phyloP scores from a whole-genome alignment of 2,329 filamentous ascomycete genomes.

The Aspergillus eucalypticola region DNA sequence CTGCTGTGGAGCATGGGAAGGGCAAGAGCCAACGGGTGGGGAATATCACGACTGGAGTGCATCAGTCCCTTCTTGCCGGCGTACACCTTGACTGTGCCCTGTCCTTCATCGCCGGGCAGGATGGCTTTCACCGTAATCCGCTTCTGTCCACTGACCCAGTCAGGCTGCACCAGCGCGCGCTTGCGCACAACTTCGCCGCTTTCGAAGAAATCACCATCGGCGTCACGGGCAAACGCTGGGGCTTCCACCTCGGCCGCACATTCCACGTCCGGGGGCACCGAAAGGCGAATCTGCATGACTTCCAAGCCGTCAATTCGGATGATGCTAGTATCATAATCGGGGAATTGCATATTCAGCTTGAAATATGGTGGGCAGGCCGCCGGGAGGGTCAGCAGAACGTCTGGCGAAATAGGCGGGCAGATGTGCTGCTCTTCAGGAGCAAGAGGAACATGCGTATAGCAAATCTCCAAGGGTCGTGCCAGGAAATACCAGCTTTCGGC shows the following conservation, averaged over 20 bases:
- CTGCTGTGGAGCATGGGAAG: slow-evolving; percentile 89
- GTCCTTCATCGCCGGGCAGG: slow-evolving; percentile 86
- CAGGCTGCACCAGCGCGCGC: slow-evolving; percentile 82
- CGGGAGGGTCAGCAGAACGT: slow-evolving; percentile 82
- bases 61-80: slow-evolving; percentile 92
- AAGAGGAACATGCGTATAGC: slow-evolving; percentile 93
- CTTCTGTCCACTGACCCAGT: slow-evolving; percentile 86
- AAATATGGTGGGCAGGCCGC: slow-evolving; percentile 87
- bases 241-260: slow-evolving; percentile 90
- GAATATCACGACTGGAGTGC: slow-evolving; percentile 96
- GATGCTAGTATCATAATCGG: slow-evolving; percentile 87
- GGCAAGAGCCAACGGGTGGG: slow-evolving; percentile 84
- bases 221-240: slow-evolving; percentile 74
- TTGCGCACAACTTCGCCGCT: slow-evolving; percentile 85
- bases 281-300: slow-evolving; percentile 85
- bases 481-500: slow-evolving; percentile 95
- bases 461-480: slow-evolving; percentile 81
- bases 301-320: slow-evolving; percentile 87
- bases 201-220: slow-evolving; percentile 90
- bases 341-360: slow-evolving; percentile 74
- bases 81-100: slow-evolving; percentile 85
- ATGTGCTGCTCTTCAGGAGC: slow-evolving; percentile 88
- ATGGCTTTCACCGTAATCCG: slow-evolving; percentile 91
- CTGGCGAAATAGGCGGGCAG: slow-evolving; percentile 81
- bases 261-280: slow-evolving; percentile 86